Evolutionary conservation across 2,329 filamentous ascomycete genomes (phyloP), one percentile per base, ranked within the genome.

Genomic region (Fusarium metavorans): DNA sequence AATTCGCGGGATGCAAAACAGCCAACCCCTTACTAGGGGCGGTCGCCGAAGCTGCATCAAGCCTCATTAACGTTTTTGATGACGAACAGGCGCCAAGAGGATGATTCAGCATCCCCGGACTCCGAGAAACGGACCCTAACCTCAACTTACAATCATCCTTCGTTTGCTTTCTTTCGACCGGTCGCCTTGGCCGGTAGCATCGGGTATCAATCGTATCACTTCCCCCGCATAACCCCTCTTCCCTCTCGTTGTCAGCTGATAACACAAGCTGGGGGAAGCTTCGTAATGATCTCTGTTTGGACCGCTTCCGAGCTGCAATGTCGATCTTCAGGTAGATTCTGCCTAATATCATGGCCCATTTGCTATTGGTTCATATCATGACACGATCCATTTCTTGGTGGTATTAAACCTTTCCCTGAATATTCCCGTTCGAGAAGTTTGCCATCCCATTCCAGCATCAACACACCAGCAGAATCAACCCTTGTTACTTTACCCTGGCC

Each of bases 341-440:
- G 64, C 64, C 64, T 66, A 66, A 66, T 62, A 34, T 41, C 35
- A 43, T 54, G 34, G 61, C 11, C 23, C 6, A 27, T 43, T 16
- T 43, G 18, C 32, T 14, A 66, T 66, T 66, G 64, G 64, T 14
- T 23, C 7, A 20, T 39, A 23, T 4, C 6, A 14, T n/a, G 25
- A 11, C 14, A n/a, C 32, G 32, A 4, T 7, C 13, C 34, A 23
- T 50, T 32, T 32, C n/a, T 52, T 20, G 23, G 43, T 61, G 39
- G 64, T 66, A 66, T 66, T 66, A 66, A 66, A 66, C 41, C 41
- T 52, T 52, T 25, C 27, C 39, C 56, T 66, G 14, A 18, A 50
- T 32, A 52, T 39, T 66, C 18, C 54, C n/a, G 27, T 34, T n/a
- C 20, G 30, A 48, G 35, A 13, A 14, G 13, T 27, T 27, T 10